Evolutionary conservation across 805 yeast species (phyloP).

Genomic region (Pichia cabralensis): DNA sequence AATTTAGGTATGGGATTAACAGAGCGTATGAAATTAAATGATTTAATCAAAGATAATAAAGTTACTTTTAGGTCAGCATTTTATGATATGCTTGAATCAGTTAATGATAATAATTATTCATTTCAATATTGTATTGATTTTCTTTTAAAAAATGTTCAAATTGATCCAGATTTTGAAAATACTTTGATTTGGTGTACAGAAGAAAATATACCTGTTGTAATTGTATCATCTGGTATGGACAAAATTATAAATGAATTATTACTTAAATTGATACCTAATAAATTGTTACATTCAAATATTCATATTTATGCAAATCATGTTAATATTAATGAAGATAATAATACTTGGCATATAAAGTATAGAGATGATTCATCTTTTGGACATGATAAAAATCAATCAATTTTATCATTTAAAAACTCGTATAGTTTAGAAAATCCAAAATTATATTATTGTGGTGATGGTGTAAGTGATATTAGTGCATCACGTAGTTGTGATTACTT

Average conservation of each 20-base stretch:
- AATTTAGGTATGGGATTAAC: constrained; percentile 75
- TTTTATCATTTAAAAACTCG: constrained; percentile 37
- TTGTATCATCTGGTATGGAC: constrained; percentile 89
- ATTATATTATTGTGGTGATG: constrained; percentile 94
- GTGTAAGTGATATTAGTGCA: constrained; percentile 90
- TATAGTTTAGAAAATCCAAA: constrained; percentile 37
- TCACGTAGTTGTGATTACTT: constrained; percentile 90
- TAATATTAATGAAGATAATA: constrained; percentile 30
- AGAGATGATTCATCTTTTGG: constrained; percentile 85
- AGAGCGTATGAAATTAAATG: constrained; percentile 57
- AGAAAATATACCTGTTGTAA: constrained; percentile 70
- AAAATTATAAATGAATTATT: constrained; percentile 80
- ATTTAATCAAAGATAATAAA: constrained; percentile 60
- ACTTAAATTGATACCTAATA: constrained; percentile 39
- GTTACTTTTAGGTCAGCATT: constrained; percentile 75
- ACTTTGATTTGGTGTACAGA: constrained; percentile 73
- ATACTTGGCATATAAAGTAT: constrained; percentile 73
- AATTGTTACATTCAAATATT: constrained; percentile 51
- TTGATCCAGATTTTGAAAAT: constrained; percentile 85
- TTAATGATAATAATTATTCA: constrained; percentile 35
- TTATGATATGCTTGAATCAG: constrained; percentile 71
- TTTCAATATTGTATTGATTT: constrained; percentile 73
- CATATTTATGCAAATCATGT: constrained; percentile 66
- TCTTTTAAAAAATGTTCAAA: constrained; percentile 52
- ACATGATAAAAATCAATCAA: constrained; percentile 86